phyloP scores from a whole-genome alignment of 176 grass and related monocot genomes.

The Juncus inflexus region DNA sequence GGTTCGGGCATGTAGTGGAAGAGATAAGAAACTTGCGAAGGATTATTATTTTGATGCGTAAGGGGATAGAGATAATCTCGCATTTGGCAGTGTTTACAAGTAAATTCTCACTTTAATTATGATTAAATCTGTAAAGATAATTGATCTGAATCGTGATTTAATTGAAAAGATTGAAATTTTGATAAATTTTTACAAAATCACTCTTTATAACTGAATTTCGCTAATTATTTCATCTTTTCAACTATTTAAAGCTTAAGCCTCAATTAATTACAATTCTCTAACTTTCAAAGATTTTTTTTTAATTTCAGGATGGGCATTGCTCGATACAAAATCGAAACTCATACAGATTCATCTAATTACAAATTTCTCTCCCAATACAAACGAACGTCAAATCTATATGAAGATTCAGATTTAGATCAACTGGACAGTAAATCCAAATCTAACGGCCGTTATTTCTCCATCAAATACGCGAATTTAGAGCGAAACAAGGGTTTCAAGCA shows the following conservation, averaged over 20 bases:
- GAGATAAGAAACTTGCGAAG: slow-evolving; percentile 54
- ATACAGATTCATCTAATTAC: slow-evolving; percentile 34
- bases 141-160: too few species aligned
- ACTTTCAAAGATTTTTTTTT: too few species aligned
- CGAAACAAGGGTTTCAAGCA: slow-evolving; percentile 75
- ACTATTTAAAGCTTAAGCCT: too few species aligned
- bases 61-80: slow-evolving; percentile 86
- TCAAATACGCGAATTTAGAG: slow-evolving; percentile 59
- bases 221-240: too few species aligned
- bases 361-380: slow-evolving; percentile 31
- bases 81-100: slow-evolving; percentile 86
- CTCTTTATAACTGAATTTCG: too few species aligned
- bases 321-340: slow-evolving; percentile 67
- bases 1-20: slow-evolving; percentile 60
- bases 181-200: too few species aligned
- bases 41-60: slow-evolving; percentile 87
- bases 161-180: too few species aligned
- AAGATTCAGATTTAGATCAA: slow-evolving; percentile 72
- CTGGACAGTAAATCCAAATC: slow-evolving; percentile 62
- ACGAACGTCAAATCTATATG: slow-evolving; percentile 39
- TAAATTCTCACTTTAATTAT: slow-evolving; percentile 1
- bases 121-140: too few species aligned
- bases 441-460: slow-evolving; percentile 68
- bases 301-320: slow-evolving; percentile 80
- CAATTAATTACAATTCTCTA: too few species aligned